A percentile compares a stretch with the other conserved stretches of the same genome.
These are phyloP conservation scores for Venturia nashicola DNA, from an alignment of 2,329 filamentous ascomycete species.

Conservation along the genomic window DNA sequence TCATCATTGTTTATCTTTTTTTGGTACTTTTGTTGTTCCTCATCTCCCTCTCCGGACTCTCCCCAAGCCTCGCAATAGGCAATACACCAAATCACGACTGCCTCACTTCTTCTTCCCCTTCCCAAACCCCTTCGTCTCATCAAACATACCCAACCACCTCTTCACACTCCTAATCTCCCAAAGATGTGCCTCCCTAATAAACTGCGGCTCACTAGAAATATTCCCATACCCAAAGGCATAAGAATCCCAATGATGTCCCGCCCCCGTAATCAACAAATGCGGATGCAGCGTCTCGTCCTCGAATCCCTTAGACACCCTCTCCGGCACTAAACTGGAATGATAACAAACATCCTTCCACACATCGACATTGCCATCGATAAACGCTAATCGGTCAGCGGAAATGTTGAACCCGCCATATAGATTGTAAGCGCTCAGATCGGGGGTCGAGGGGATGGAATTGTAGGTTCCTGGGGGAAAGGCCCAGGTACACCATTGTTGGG, in stretches of 20 bases:
- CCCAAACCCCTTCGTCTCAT: not conserved
- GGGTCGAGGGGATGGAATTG: slow-evolving; percentile 32
- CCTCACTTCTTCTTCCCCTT: not conserved
- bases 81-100: too few relatives aligned
- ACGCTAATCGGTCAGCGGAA: slow-evolving; percentile 34
- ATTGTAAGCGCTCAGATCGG: slow-evolving; percentile 31
- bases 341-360: slow-evolving; percentile 42
- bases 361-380: slow-evolving; percentile 41
- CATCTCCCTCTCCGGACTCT: too few relatives aligned
- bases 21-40: not conserved
- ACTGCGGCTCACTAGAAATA: slow-evolving; percentile 35
- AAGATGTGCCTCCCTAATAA: slow-evolving; percentile 37
- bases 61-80: too few relatives aligned
- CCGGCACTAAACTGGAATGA: slow-evolving; percentile 32
- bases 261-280: slow-evolving; percentile 35
- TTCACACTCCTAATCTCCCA: slow-evolving; percentile 38
- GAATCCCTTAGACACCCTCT: slow-evolving; percentile 19
- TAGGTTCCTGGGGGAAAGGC: slow-evolving; percentile 36
- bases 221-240: slow-evolving; percentile 23
- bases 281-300: slow-evolving; percentile 19
- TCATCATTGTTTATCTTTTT: not conserved
- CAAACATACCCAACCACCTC: slow-evolving; percentile 19
- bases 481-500: slow-evolving; percentile 44
- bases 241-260: slow-evolving; percentile 41
- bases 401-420: slow-evolving; percentile 36